Evolutionary conservation across 352 stramenopile species (phyloP).

Genomic region (Plasmopara halstedii): DNA sequence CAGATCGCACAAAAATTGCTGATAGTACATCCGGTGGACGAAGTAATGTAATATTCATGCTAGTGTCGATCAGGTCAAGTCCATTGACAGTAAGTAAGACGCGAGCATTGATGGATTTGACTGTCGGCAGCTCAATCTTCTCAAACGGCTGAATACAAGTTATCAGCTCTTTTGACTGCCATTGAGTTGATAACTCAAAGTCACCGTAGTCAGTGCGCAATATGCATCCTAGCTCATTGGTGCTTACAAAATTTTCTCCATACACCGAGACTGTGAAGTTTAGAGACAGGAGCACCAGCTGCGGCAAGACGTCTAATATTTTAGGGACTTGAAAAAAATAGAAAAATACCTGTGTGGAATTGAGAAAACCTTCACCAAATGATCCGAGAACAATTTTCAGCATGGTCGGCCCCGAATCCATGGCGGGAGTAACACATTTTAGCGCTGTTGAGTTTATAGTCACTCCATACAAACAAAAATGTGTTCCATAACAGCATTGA

Average conservation of each 20-base stretch:
- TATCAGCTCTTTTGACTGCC: slow-evolving; percentile 17
- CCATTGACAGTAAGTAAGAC: slow-evolving; percentile 18
- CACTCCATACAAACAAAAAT: slow-evolving; percentile 11
- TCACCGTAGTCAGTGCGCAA: slow-evolving; percentile 13
- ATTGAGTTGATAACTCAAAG: slow-evolving; percentile 8
- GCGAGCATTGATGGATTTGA: slow-evolving; percentile 7
- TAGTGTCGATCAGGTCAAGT: slow-evolving; percentile 14
- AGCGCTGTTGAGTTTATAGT: slow-evolving; percentile 9
- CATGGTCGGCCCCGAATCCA: slow-evolving; percentile 1
- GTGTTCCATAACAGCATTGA: slow-evolving; percentile 27
- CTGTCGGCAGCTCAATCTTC: neutral
- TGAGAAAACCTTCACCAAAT: slow-evolving; percentile 8
- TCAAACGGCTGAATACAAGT: slow-evolving; percentile 7
- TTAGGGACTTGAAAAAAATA: slow-evolving; percentile 7
- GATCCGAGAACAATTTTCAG: slow-evolving; percentile 21
- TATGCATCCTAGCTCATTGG: slow-evolving; percentile 16
- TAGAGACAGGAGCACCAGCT: slow-evolving; percentile 4
- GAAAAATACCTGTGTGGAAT: slow-evolving; percentile 28
- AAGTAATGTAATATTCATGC: slow-evolving; percentile 35
- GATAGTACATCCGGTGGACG: slow-evolving; percentile 19
- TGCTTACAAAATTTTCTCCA: slow-evolving; percentile 17
- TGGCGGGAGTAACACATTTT: slow-evolving; percentile 17
- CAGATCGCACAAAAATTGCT: neutral
- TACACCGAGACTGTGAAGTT: slow-evolving; percentile 16
- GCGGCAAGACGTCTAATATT: slow-evolving; percentile 23